phyloP scores from a whole-genome alignment of 495 filamentous ascomycete genomes.

The Neurospora discreta region DNA sequence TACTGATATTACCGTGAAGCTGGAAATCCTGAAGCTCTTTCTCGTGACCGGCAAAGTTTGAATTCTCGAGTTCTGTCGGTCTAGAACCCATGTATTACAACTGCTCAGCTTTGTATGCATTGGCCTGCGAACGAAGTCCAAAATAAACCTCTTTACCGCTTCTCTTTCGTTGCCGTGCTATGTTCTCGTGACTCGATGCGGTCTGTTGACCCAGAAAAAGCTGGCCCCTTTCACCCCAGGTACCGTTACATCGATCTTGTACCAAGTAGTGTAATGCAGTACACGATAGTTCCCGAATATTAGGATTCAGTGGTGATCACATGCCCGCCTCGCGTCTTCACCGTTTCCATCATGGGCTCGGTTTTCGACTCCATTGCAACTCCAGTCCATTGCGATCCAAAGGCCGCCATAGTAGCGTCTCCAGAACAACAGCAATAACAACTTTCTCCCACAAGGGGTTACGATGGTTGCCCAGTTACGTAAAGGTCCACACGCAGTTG shows the following conservation, averaged over 20 bases:
- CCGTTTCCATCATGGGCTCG: neutral
- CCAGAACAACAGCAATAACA: neutral
- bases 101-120: neutral
- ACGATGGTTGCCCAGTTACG: slow-evolving; percentile 15
- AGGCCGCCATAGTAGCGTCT: no score
- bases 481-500: slow-evolving; percentile 9
- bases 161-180: slow-evolving; percentile 1
- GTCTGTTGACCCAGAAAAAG: neutral
- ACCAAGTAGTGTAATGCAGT: neutral
- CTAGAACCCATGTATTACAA: neutral
- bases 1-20: neutral
- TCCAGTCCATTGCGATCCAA: neutral
- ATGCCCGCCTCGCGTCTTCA: slow-evolving; percentile 4
- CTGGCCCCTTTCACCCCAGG: neutral
- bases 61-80: neutral
- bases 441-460: slow-evolving; percentile 5
- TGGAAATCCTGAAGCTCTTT: neutral
- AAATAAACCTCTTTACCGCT: slow-evolving; percentile 7
- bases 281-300: slow-evolving; percentile 6
- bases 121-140: neutral
- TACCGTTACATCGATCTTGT: neutral
- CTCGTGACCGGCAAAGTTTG: neutral
- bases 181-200: slow-evolving; percentile 6
- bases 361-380: neutral
- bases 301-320: slow-evolving; percentile 11